A percentile compares a stretch with the other conserved stretches of the same genome.
Evolutionary conservation across 2,329 filamentous ascomycete genomes (phyloP).

Genomic region (Neurospora crassa): DNA sequence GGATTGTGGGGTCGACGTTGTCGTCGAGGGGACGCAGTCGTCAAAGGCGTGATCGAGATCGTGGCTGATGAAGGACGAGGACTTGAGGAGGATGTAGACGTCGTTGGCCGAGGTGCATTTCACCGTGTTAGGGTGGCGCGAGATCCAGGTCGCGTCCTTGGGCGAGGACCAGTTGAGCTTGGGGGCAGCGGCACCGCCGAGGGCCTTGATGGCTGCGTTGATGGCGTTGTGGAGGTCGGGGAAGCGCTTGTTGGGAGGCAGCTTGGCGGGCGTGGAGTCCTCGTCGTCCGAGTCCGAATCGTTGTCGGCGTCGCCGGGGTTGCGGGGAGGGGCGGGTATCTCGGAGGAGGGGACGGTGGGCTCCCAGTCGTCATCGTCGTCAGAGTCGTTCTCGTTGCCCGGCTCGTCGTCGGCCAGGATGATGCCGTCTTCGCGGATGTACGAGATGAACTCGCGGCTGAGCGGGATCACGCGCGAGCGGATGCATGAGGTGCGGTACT

Average conservation of each 20-base stretch:
- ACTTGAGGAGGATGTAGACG: constrained; percentile 88
- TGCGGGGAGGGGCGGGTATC: constrained; percentile 21
- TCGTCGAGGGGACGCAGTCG: constrained; percentile 44
- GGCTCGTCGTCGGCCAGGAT: constrained; percentile 65
- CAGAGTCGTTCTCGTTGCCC: constrained; percentile 37
- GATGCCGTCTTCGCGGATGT: constrained; percentile 88
- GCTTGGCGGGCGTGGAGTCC: constrained; percentile 34
- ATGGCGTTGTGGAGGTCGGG: constrained; percentile 68
- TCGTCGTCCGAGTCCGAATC: constrained; percentile 41
- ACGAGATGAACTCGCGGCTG: constrained; percentile 64
- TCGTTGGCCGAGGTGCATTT: constrained; percentile 85
- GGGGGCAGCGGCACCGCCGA: constrained; percentile 79
- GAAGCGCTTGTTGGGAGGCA: constrained; percentile 49
- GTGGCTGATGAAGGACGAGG: constrained; percentile 87
- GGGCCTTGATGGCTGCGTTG: constrained; percentile 64
- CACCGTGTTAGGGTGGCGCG: constrained; percentile 73
- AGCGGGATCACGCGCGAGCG: constrained; percentile 81
- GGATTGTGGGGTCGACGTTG: constrained; percentile 26
- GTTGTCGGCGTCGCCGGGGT: constrained; percentile 35
- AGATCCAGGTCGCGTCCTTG: constrained; percentile 93
- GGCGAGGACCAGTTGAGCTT: constrained; percentile 98
- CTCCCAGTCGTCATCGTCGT: constrained; percentile 45
- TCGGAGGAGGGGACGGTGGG: constrained; percentile 24
- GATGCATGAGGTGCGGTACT: constrained; percentile 71
- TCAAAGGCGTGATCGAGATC: constrained; percentile 92